A percentile compares a stretch with the other conserved stretches of the same genome.
phyloP scores from a whole-genome alignment of 495 filamentous ascomycete species.

The Penicillium antarcticum region DNA sequence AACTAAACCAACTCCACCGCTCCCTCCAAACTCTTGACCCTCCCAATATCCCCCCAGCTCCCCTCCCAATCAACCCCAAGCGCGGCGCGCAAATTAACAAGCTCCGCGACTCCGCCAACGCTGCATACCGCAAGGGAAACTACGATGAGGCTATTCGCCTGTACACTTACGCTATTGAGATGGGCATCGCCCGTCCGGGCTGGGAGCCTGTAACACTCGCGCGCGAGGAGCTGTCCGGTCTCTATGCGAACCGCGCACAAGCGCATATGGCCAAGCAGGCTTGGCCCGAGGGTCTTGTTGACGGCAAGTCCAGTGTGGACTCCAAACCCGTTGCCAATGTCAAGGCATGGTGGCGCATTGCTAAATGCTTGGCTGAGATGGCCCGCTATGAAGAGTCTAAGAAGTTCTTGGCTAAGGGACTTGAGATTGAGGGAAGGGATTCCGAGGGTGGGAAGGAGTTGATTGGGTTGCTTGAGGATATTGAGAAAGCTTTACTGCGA shows the following conservation, averaged over 20 bases:
- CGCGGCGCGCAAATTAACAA: slow-evolving; percentile 81
- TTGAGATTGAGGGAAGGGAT: slow-evolving; percentile 82
- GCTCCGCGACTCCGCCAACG: slow-evolving; percentile 84
- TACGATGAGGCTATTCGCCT: slow-evolving; percentile 73
- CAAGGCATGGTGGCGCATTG: slow-evolving; percentile 90
- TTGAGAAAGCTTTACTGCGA: slow-evolving; percentile 48
- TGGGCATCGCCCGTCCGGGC: slow-evolving; percentile 74
- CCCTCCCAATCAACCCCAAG: slow-evolving; percentile 80
- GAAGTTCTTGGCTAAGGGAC: slow-evolving; percentile 64
- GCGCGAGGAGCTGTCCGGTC: slow-evolving; percentile 72
- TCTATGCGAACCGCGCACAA: slow-evolving; percentile 88
- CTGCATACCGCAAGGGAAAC: slow-evolving; percentile 70
- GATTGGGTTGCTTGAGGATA: slow-evolving; percentile 63
- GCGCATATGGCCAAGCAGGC: slow-evolving; percentile 73
- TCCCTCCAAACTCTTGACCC: slow-evolving; percentile 56
- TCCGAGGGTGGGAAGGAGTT: slow-evolving; percentile 59
- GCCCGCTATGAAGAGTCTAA: slow-evolving; percentile 76
- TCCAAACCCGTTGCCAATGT: slow-evolving; percentile 80
- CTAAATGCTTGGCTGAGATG: slow-evolving; percentile 86
- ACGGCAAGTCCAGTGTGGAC: slow-evolving; percentile 88
- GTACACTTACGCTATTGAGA: slow-evolving; percentile 80
- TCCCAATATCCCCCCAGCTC: slow-evolving; percentile 65
- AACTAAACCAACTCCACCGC: slow-evolving; percentile 74
- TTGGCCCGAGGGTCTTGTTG: slow-evolving; percentile 79
- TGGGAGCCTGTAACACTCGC: slow-evolving; percentile 86